Evolutionary conservation across 2,329 filamentous ascomycete genomes (phyloP).

Genomic region (Aspergillus costaricaensis): DNA sequence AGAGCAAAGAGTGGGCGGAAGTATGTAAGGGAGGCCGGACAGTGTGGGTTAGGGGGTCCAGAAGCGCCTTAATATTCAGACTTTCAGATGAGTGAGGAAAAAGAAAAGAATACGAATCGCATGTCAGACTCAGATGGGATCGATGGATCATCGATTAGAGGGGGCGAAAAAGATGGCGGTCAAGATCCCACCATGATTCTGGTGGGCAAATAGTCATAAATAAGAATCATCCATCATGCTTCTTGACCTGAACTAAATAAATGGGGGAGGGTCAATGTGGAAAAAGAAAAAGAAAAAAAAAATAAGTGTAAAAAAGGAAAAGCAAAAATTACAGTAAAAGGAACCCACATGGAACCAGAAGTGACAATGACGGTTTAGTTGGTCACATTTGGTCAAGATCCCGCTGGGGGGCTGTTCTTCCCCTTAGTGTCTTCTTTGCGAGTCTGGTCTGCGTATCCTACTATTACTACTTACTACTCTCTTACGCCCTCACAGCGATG

Average conservation of each 20-base stretch:
- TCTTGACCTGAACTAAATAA: not conserved
- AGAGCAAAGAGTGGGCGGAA: not conserved
- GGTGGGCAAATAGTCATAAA: not conserved
- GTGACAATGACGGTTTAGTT: not conserved
- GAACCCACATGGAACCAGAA: conserved; percentile 2
- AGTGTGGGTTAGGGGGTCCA: not conserved
- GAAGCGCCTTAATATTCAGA: conserved; percentile 4
- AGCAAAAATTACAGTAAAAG: not conserved
- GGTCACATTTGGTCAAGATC: not conserved
- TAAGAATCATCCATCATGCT: not conserved
- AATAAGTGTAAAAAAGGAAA: conserved; percentile 2
- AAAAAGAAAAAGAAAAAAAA: conserved; percentile 5
- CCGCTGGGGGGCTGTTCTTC: not conserved
- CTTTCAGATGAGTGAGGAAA: not conserved
- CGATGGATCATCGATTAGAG: conserved; percentile 1
- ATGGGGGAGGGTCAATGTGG: not conserved
- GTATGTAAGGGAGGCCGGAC: not conserved
- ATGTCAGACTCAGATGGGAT: conserved; percentile 7
- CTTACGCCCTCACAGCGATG: too few species aligned
- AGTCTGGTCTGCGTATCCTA: not conserved
- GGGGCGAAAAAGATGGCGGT: not conserved
- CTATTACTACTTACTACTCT: too few species aligned
- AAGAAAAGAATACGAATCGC: not conserved
- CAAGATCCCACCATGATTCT: conserved; percentile 1
- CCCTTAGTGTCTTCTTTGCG: not conserved